A percentile compares a stretch with the other conserved stretches of the same genome.
Conservation (phyloP, 176 grass and related monocot species). For the Tillandsia fasciculata region DNA sequence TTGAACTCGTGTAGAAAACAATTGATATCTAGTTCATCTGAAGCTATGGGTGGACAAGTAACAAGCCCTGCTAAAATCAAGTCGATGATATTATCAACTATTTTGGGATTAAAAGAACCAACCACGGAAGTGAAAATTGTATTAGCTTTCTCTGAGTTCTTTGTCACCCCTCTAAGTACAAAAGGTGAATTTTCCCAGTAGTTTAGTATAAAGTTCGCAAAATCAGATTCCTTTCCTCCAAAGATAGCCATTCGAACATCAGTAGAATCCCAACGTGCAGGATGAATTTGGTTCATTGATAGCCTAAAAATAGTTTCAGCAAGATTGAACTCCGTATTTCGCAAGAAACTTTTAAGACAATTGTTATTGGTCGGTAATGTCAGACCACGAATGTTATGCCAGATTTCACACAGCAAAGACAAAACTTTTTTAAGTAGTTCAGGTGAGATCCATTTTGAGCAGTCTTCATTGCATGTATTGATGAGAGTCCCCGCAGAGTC, state of each 20-base stretch:
- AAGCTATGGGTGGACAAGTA: slow-evolving; percentile 64
- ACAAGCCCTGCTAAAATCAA: slow-evolving; percentile 41
- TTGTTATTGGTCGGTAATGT: not conserved
- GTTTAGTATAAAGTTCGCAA: slow-evolving; percentile 40
- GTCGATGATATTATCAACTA: slow-evolving; percentile 37
- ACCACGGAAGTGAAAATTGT: slow-evolving; percentile 35
- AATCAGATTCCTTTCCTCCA: slow-evolving; percentile 29
- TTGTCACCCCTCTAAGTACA: slow-evolving; percentile 32
- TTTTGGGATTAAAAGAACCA: slow-evolving; percentile 28
- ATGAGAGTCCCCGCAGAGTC: slow-evolving; percentile 40
- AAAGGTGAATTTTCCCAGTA: slow-evolving; percentile 56
- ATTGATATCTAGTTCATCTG: slow-evolving; percentile 64
- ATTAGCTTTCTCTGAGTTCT: slow-evolving; percentile 18
- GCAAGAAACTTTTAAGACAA: slow-evolving; percentile 6
- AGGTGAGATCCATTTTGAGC: slow-evolving; percentile 17
- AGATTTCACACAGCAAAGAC: slow-evolving; percentile 40
- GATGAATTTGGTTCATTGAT: slow-evolving; percentile 33
- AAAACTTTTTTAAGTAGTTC: slow-evolving; percentile 25
- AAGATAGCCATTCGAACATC: slow-evolving; percentile 34
- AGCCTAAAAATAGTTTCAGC: slow-evolving; percentile 77
- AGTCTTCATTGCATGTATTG: slow-evolving; percentile 32
- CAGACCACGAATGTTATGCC: slow-evolving; percentile 16
- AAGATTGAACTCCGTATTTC: slow-evolving; percentile 33
- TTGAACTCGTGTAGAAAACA: slow-evolving; percentile 45
- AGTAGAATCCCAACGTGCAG: slow-evolving; percentile 19